Conservation (phyloP, 257 asterid genomes). For the Plantago elongata region DNA sequence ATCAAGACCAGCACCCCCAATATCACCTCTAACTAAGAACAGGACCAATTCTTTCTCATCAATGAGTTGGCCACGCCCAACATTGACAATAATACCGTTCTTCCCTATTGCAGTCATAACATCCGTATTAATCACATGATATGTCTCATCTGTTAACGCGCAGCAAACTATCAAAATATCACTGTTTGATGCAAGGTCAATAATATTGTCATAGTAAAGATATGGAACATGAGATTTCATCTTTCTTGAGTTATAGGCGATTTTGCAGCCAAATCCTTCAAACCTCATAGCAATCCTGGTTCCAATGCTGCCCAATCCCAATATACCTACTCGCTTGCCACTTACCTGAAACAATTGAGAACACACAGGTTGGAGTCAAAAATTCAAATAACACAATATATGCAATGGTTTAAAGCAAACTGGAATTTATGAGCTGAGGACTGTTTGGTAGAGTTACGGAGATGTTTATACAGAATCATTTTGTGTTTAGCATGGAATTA, state of each 20-base stretch:
- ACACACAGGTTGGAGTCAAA: too few relatives aligned
- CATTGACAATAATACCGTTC: constrained; percentile 43
- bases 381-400: too few relatives aligned
- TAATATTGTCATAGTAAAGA: constrained; percentile 27
- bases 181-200: constrained; percentile 42
- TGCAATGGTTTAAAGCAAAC: too few relatives aligned
- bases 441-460: too few relatives aligned
- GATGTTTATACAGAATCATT: too few relatives aligned
- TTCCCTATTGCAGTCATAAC: constrained; percentile 47
- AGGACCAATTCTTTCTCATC: constrained; percentile 57
- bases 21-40: constrained; percentile 42
- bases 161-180: constrained; percentile 51
- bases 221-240: constrained; percentile 33
- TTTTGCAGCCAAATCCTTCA: constrained; percentile 51
- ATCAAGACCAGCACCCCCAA: constrained; percentile 73
- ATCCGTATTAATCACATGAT: constrained; percentile 39
- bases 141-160: constrained; percentile 45
- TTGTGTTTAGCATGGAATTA: too few relatives aligned
- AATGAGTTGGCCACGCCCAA: constrained; percentile 55
- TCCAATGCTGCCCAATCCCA: constrained; percentile 69
- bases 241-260: constrained; percentile 56
- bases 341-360: constrained; percentile 38
- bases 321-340: constrained; percentile 67
- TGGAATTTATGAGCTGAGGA: too few relatives aligned
- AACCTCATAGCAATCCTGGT: constrained; percentile 48